Evolutionary conservation across 2,329 filamentous ascomycete species (phyloP).

Genomic region (Penicillium aurantiogriseum): DNA sequence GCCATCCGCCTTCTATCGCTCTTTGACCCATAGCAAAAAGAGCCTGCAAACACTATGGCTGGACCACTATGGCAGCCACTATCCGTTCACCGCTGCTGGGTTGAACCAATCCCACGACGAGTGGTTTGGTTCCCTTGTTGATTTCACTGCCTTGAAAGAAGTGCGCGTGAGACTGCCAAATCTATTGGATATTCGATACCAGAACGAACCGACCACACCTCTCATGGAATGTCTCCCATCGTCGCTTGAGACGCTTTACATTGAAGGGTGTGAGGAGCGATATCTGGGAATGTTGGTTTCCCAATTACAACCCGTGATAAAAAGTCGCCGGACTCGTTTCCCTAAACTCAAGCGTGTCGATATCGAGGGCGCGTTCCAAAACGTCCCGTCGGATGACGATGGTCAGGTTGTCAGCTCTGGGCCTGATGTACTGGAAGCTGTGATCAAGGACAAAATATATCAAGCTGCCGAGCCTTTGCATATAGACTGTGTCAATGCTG

Average conservation of each 20-base stretch:
- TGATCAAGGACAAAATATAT: constrained; percentile 26
- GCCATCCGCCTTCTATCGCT: constrained; percentile 26
- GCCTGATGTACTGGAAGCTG: not conserved
- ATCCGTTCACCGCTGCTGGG: constrained; percentile 30
- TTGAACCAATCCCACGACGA: constrained; percentile 32
- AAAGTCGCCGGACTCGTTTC: constrained; percentile 20
- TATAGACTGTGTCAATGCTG: constrained; percentile 20
- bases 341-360: constrained; percentile 19
- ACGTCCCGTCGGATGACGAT: constrained; percentile 24
- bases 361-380: constrained; percentile 31
- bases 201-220: constrained; percentile 23
- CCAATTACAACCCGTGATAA: constrained; percentile 25
- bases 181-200: constrained; percentile 31
- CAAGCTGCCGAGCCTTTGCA: constrained; percentile 26
- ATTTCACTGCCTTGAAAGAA: constrained; percentile 29
- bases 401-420: not conserved
- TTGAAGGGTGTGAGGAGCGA: constrained; percentile 32
- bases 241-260: constrained; percentile 26
- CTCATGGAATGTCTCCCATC: constrained; percentile 26
- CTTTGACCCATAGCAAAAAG: constrained; percentile 24
- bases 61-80: constrained; percentile 28
- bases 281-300: constrained; percentile 25
- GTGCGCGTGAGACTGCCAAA: constrained; percentile 34
- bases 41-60: constrained; percentile 31
- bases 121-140: constrained; percentile 31